phyloP scores from a whole-genome alignment of 495 filamentous ascomycete species.

The Neurospora sp. region DNA sequence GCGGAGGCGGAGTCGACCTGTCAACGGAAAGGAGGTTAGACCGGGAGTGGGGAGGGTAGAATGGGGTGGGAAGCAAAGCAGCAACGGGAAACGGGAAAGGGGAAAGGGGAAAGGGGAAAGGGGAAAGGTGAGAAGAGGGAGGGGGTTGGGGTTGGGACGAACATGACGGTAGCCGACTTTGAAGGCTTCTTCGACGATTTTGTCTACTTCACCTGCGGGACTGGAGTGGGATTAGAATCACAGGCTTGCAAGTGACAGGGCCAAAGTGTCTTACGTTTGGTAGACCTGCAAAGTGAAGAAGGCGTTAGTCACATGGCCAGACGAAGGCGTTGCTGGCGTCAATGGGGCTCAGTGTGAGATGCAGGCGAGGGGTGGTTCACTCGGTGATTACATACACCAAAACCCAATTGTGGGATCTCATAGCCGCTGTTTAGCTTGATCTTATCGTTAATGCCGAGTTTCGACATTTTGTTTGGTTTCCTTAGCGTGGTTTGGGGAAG shows the following conservation, averaged over 20 bases:
- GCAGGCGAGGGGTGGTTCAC: not conserved
- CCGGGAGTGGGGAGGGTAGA: not conserved
- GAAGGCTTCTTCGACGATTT: conserved; percentile 51
- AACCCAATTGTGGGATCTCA: conserved; percentile 67
- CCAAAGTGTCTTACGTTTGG: conserved; percentile 45
- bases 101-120: not conserved
- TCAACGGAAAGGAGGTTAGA: not conserved
- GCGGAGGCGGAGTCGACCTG: conserved; percentile 61
- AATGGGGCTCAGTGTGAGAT: not conserved
- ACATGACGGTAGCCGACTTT: conserved; percentile 65
- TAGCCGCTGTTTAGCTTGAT: conserved; percentile 65
- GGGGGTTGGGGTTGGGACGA: conserved; percentile 13
- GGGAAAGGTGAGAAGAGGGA: no score
- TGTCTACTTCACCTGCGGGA: conserved; percentile 29
- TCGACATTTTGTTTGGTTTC: conserved; percentile 37
- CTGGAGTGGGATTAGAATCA: conserved; percentile 31
- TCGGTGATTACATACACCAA: conserved; percentile 45
- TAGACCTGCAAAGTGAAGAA: conserved; percentile 45
- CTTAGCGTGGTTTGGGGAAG: not conserved
- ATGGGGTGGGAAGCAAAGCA: not conserved
- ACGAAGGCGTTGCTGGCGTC: not conserved
- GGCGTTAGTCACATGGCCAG: not conserved
- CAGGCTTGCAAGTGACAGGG: conserved; percentile 15
- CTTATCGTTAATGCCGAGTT: conserved; percentile 51
- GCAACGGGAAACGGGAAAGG: not conserved